Evolutionary conservation across 1,139 yeast genomes (phyloP), one percentile per base, ranked within the genome.

Genomic region (Entelexis paramagnoliae): DNA sequence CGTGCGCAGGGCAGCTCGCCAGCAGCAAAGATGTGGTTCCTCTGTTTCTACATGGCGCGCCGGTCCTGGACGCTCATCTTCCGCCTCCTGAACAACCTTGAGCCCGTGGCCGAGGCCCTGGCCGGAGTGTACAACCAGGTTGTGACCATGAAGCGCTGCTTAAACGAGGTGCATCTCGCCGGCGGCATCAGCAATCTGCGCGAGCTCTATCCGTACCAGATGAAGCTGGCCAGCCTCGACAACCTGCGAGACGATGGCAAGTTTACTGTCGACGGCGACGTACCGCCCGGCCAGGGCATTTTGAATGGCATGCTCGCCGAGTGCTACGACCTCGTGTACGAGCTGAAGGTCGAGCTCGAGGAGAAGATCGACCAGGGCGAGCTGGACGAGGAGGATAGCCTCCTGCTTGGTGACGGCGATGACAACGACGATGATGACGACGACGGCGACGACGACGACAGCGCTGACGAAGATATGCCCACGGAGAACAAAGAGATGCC

Each of bases 241-340:
- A 84, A 87, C 62, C 68, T 84, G 63, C 78, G 96, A 63, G 75
- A 72, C 19, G 97, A 91, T 65, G 98, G 98, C 33, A 89, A 85
- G 70, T 91, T 91, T 63, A 79, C 84, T 63, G 83, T 87, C 34
- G 87, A 86, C 58, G 85, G 80, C 51, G 84, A 85, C 58, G 82
- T 89, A 39, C 98, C 98, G 8, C 96, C 91, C 67, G 98, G 98
- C 14, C 98, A 91, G 68, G 97, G 96, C 11, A 81, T 95, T 38
- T 73, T 91, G 57, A 88, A 82, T 66, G 95, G 96, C 1, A 70
- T 91, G 57, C 72, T 91, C 48, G 93, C 95, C 2, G 97, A 89
- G 66, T 89, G 97, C 67, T 91, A 87, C 65, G 98, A 91, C 67
- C 83, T 89, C 53, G 74, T 86, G 51, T 89, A 91, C 65, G 98